phyloP scores from a whole-genome alignment of 495 filamentous ascomycete genomes.

The Achaetomiella virescens region DNA sequence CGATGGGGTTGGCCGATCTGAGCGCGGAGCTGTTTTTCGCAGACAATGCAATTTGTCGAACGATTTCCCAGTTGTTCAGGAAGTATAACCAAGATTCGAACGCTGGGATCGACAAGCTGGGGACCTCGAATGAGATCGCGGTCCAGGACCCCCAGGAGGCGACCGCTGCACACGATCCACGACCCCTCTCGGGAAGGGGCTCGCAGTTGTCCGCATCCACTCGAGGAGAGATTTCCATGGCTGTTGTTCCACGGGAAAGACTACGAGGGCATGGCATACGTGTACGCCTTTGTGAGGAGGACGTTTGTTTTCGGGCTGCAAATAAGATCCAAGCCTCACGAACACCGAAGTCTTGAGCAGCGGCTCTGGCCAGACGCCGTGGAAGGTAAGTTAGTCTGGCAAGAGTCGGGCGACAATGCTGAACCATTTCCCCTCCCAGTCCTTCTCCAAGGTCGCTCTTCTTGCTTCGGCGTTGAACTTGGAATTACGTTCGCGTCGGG shows the following conservation, averaged over 20 bases:
- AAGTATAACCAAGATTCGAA: neutral
- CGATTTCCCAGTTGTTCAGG: neutral
- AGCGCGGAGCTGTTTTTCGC: neutral
- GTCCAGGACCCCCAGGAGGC: neutral
- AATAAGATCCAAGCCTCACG: neutral
- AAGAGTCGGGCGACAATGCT: neutral
- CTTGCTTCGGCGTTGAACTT: too few species aligned
- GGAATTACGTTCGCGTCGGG: too few species aligned
- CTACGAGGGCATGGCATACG: neutral
- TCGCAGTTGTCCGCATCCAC: neutral
- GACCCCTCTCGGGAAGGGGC: neutral
- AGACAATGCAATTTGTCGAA: neutral
- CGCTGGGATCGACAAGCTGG: neutral
- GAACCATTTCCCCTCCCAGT: neutral
- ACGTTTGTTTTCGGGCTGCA: neutral
- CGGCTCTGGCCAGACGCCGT: neutral
- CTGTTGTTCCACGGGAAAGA: neutral
- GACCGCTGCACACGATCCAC: constrained; percentile 3
- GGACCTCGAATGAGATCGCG: neutral
- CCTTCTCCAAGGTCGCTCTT: neutral
- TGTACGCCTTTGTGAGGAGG: neutral
- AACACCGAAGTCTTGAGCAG: constrained; percentile 1
- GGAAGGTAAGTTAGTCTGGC: neutral
- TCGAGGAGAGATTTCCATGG: neutral
- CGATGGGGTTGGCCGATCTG: neutral